Base-by-base conservation (phyloP, 2,329 filamentous ascomycete species). In the Venturia effusa region DNA sequence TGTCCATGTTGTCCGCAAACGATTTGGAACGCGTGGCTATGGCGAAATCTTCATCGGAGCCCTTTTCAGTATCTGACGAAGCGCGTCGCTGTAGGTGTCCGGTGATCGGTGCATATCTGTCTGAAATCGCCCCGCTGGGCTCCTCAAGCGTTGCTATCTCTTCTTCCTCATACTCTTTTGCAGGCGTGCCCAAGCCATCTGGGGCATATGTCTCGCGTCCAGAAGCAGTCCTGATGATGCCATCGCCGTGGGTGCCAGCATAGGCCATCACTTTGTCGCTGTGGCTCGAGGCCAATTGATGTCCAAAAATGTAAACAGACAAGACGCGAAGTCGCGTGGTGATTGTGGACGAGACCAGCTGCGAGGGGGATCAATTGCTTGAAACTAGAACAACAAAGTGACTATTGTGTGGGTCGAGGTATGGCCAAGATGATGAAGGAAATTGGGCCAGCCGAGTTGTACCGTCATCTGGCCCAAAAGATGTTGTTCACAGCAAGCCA, bases 171-270 rank as follows among this genome's bases (percentile, higher is more conserved):
- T 63, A 32, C n/a, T 48, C 48, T 32, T 61, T 24, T 24, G 37
- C 59, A 11, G 51, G 13, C n/a, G 51, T 34, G 15, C 51, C 51
- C 39, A 70, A 68, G 11, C 71, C 70, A 59, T 72, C 71, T 22
- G 70, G 71, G 15, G 64, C 68, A 45, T 73, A 72, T 11, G 71
- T 72, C 59, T 71, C 69, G 30, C 70, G 68, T 4, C 70, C 70
- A 40, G 71, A 72, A 27, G 68, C 61, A 34, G 69, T 74, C 19
- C 70, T 67, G 30, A 67, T 61, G 13, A 70, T 68, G 30, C 70
- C 70, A 41, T 19, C 15, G 15, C 59, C 59, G 4, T 27, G 34
- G 27, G 15, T 34, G 51, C 51, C 51, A 4, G 51, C 30, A 30
- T 34, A 57, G 51, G 51, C 30, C 51, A 57, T 57, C 27, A 19